Base-by-base conservation (phyloP, 495 filamentous ascomycete genomes). In the Bacidia rubella region DNA sequence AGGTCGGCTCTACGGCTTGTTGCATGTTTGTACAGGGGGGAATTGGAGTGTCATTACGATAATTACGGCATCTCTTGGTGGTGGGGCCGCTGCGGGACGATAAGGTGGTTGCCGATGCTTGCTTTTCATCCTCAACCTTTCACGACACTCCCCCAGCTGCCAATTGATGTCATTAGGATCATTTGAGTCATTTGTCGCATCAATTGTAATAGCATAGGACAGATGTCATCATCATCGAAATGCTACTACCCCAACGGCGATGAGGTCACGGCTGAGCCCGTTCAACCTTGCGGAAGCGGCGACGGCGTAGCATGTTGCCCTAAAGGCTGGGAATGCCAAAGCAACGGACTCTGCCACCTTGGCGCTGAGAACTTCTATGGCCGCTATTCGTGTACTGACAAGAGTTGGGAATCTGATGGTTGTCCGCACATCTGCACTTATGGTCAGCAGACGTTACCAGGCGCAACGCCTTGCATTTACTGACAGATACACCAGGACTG, bases 161-260 rank as follows among this genome's bases (percentile, higher is more conserved):
- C 29, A 5, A 35, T 15, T 35, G 29, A 35, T 35, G 29, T 35
- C 29, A 35, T 35, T 15, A 35, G 15, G 15, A 5, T 5, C 5
- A 5, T 35, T 5, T 35, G 29, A 35, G 15, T 5, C 7, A 35
- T 35, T 44, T 44, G 41, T 44, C 41, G 15, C n/a, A 22, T 53
- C 40, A 21, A 47, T n/a, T 47, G n/a, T n/a, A n/a, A n/a, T n/a
- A n/a, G n/a, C n/a, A n/a, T n/a, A n/a, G 5, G 29, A 5, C 29
- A 35, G 29, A 35, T 35, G 29, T 35, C 29, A 5, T 35, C 29
- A 15, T 35, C 29, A 5, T 43, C 52, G 22, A 38, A 3, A 19
- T 61, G 59, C 32, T 61, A 58, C 43, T 58, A 58, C 22, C 59
- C 59, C 3, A 58, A 61, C 25, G 59, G 59, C 25, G 47, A 56